These are phyloP conservation scores for Theileria parva DNA, from an alignment of 169 alveolate genomes.

Conservation along the genomic window DNA sequence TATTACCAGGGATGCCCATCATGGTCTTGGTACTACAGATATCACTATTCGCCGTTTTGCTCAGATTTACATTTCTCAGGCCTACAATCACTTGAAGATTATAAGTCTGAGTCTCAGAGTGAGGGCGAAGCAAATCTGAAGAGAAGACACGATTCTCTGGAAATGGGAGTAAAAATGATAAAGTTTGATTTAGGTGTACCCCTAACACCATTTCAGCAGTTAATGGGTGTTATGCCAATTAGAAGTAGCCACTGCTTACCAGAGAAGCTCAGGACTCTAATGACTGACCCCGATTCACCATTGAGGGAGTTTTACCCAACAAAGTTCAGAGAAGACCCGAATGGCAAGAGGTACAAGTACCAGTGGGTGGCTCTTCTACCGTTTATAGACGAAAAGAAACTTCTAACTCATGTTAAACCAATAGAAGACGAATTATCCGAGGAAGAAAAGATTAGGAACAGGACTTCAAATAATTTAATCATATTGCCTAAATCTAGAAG, in stretches of 20 bases:
- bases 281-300: conserved; percentile 75
- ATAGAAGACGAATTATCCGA: conserved; percentile 68
- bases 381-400: conserved; percentile 79
- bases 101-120: background rate
- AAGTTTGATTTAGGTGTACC: conserved; percentile 85
- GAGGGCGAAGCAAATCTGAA: background rate
- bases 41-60: conserved; percentile 98
- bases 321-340: conserved; percentile 81
- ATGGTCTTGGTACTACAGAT: conserved; percentile 99
- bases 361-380: conserved; percentile 86
- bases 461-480: conserved; percentile 47
- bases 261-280: conserved; percentile 68
- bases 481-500: background rate
- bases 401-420: conserved; percentile 72
- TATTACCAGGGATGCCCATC: conserved; percentile 92
- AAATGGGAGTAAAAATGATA: conserved; percentile 50
- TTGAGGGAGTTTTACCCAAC: conserved; percentile 77
- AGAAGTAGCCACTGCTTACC: conserved; percentile 93
- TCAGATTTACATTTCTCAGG: conserved; percentile 84
- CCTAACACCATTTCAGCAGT: conserved; percentile 93
- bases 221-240: conserved; percentile 96
- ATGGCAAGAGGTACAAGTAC: conserved; percentile 81
- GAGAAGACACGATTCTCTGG: conserved; percentile 29
- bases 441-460: conserved; percentile 72
- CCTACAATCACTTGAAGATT: background rate